Conservation (phyloP, 2,329 filamentous ascomycete species). For the Pseudocercospora eumusae region DNA sequence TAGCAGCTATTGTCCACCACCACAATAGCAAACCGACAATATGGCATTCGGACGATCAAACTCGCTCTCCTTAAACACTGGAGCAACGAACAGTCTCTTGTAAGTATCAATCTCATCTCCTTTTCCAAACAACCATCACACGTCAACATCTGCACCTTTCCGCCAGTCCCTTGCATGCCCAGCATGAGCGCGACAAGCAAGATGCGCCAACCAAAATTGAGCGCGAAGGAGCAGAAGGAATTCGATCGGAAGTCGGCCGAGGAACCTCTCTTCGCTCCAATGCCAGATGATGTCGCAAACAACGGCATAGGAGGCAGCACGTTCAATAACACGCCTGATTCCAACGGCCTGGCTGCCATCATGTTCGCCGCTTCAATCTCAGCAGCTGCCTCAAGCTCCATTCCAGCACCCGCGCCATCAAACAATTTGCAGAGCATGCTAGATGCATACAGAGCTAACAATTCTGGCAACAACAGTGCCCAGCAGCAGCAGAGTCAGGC, state of each 20-base stretch:
- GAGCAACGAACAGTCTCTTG: constrained; percentile 45
- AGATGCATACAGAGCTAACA: constrained; percentile 12
- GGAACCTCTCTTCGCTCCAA: constrained; percentile 15
- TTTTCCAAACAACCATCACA: constrained; percentile 2
- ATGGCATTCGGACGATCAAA: constrained; percentile 52
- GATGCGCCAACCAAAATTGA: constrained; percentile 5
- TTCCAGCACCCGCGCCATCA: neutral
- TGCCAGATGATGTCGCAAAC: constrained; percentile 20
- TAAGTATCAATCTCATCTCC: constrained; percentile 29
- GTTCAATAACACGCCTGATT: constrained; percentile 1
- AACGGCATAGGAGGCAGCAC: constrained; percentile 3
- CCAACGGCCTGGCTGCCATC: neutral
- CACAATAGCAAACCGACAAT: constrained; percentile 9
- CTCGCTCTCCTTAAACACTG: constrained; percentile 58
- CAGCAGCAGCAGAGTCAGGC: constrained; percentile 15
- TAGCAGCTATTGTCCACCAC: constrained; percentile 6
- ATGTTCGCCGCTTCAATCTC: neutral
- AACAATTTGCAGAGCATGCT: constrained; percentile 12
- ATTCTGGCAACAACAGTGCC: constrained; percentile 16
- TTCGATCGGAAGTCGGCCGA: constrained; percentile 4
- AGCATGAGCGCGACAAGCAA: neutral
- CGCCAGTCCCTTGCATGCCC: constrained; percentile 5
- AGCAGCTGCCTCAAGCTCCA: neutral
- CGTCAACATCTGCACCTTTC: neutral
- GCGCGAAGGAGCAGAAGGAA: constrained; percentile 7